Conservation (phyloP, 1,284 basidiomycete species). For the Porogramme epimiltina region DNA sequence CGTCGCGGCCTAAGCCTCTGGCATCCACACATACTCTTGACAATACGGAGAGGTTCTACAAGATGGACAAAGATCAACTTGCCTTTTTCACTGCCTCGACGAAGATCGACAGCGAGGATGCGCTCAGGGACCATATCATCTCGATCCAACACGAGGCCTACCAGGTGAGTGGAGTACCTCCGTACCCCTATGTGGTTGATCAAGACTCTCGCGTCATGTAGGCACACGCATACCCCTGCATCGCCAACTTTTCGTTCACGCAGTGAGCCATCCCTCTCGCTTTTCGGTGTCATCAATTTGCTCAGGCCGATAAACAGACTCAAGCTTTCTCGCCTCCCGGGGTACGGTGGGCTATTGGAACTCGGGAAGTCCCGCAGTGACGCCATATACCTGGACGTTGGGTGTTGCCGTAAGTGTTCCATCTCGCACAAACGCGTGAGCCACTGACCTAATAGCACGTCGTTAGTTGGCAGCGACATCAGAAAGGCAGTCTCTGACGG, state of each 20-base stretch:
- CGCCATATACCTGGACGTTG: slow-evolving; percentile 3
- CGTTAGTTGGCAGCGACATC: background rate
- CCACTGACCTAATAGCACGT: background rate
- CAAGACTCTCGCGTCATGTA: background rate
- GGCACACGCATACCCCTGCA: slow-evolving; percentile 3
- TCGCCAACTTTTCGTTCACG: background rate
- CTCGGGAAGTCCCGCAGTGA: slow-evolving; percentile 2
- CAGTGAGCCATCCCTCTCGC: slow-evolving; percentile 1
- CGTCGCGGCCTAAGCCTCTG: background rate
- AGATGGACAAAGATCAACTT: background rate
- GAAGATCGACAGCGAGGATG: slow-evolving; percentile 38
- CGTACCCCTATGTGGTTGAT: no score
- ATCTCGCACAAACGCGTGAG: no score
- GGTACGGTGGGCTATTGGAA: background rate
- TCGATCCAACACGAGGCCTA: slow-evolving; percentile 35
- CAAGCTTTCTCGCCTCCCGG: background rate
- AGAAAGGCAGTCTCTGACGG: slow-evolving; percentile 19
- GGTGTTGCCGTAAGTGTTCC: slow-evolving; percentile 3
- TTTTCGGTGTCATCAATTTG: no score
- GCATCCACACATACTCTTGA: background rate
- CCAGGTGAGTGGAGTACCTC: background rate
- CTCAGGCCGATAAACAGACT: no score
- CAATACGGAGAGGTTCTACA: background rate
- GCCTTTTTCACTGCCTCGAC: slow-evolving; percentile 35
- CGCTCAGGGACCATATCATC: slow-evolving; percentile 46